Percentiles rank a stretch among this genome's conserved stretches.
phyloP scores from a whole-genome alignment of 805 yeast species.

The Ogataea trehaloabstinens region DNA sequence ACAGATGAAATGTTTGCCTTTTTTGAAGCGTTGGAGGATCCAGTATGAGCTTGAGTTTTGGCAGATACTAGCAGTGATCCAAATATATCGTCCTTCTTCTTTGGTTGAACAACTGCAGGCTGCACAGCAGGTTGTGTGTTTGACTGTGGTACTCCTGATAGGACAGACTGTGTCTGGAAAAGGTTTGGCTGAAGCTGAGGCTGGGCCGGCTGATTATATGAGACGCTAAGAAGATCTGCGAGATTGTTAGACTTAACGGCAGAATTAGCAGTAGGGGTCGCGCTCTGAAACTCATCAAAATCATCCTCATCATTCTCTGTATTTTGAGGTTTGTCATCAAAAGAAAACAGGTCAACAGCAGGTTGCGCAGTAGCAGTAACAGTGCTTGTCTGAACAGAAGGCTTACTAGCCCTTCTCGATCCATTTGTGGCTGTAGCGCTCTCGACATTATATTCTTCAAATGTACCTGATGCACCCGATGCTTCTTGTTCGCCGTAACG shows the following conservation, averaged over 20 bases:
- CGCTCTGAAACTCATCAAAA: conserved; percentile 76
- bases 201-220: conserved; percentile 23
- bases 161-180: conserved; percentile 8
- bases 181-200: conserved; percentile 11
- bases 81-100: conserved; percentile 60
- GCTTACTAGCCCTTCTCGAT: conserved; percentile 29
- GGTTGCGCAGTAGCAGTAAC: conserved; percentile 41
- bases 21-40: conserved; percentile 5
- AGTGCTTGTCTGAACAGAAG: conserved; percentile 36
- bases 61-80: conserved; percentile 69
- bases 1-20: neutral
- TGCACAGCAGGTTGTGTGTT: conserved; percentile 20
- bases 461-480: conserved; percentile 40
- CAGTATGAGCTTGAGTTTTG: conserved; percentile 39
- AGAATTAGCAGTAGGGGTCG: conserved; percentile 44
- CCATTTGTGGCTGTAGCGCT: conserved; percentile 19
- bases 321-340: conserved; percentile 33
- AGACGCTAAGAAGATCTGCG: conserved; percentile 31
- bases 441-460: conserved; percentile 62
- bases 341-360: conserved; percentile 49
- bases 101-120: conserved; percentile 39
- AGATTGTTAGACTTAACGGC: conserved; percentile 25
- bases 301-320: conserved; percentile 53
- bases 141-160: neutral
- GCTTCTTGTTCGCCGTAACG: conserved; percentile 59